These are phyloP conservation scores for Calycina marina DNA, from an alignment of 2,329 filamentous ascomycete genomes.

Conservation along the genomic window DNA sequence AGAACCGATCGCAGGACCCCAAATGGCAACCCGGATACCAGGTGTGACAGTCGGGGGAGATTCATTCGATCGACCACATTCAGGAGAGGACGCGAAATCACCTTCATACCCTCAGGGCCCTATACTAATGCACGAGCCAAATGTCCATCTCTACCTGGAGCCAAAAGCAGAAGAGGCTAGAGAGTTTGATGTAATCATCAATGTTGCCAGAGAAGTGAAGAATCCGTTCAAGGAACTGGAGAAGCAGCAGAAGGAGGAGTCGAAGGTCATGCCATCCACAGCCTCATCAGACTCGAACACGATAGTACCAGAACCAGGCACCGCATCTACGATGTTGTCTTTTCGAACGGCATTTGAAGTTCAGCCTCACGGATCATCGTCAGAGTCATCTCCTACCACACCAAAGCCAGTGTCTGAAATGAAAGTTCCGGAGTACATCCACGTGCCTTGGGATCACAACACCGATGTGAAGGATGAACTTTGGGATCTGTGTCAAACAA, in stretches of 20 bases:
- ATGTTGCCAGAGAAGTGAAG: constrained; percentile 67
- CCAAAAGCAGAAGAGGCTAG: constrained; percentile 65
- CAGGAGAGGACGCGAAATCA: constrained; percentile 66
- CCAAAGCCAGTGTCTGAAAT: constrained; percentile 34
- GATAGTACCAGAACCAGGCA: constrained; percentile 27
- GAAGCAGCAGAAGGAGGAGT: constrained; percentile 16
- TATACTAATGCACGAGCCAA: constrained; percentile 65
- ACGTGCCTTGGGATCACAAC: constrained; percentile 80
- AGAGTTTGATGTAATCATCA: constrained; percentile 70
- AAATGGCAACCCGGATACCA: constrained; percentile 40
- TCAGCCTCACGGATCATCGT: constrained; percentile 23
- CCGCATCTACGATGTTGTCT: constrained; percentile 40
- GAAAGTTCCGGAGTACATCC: constrained; percentile 64
- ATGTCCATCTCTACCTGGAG: constrained; percentile 67
- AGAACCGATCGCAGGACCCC: constrained; percentile 41
- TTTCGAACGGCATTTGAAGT: constrained; percentile 48
- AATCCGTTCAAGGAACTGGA: constrained; percentile 49
- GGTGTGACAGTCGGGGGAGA: constrained; percentile 40
- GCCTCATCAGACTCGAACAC: constrained; percentile 18
- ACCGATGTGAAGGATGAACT: constrained; percentile 71
- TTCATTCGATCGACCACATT: constrained; percentile 51
- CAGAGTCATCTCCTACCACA: constrained; percentile 33
- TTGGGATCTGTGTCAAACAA: constrained; percentile 58
- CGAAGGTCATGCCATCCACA: constrained; percentile 17
- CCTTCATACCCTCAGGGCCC: constrained; percentile 73